These are phyloP conservation scores for Umbelopsis isabellina DNA, from an alignment of 192 early-diverging fungal genomes.

Conservation along the genomic window DNA sequence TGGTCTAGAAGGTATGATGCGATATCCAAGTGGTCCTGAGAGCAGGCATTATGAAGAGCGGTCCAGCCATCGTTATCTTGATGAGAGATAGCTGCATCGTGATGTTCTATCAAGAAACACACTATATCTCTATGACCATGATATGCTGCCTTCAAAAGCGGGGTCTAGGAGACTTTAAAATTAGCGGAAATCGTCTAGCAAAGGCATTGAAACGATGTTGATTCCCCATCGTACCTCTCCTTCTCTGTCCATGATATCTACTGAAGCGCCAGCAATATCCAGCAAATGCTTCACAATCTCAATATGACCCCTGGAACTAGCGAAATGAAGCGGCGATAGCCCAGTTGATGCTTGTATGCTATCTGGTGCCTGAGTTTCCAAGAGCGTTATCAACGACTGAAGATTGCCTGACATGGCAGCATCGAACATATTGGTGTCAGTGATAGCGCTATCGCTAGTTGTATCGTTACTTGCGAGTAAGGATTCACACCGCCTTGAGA, in stretches of 20 bases:
- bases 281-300: conserved; percentile 57
- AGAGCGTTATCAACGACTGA: background rate
- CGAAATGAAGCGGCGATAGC: conserved; percentile 62
- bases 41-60: conserved; percentile 73
- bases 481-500: too few relatives aligned
- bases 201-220: background rate
- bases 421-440: background rate
- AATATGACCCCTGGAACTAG: conserved; percentile 55
- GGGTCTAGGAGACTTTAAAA: conserved; percentile 48
- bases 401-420: conserved; percentile 13
- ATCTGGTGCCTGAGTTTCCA: background rate
- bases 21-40: conserved; percentile 55
- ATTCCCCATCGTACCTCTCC: conserved; percentile 52
- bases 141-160: conserved; percentile 70
- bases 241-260: conserved; percentile 64
- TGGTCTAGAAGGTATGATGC: conserved; percentile 59
- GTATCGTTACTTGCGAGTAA: too few relatives aligned
- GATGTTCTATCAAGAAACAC: conserved; percentile 51
- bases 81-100: conserved; percentile 59
- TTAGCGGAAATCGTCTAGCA: background rate
- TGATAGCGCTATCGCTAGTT: too few relatives aligned
- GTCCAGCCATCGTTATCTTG: conserved; percentile 75
- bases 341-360: conserved; percentile 39
- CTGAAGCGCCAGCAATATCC: conserved; percentile 54
- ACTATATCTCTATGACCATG: conserved; percentile 60